Evolutionary conservation across 306 rosid species (phyloP).

Genomic region (Fragaria vesca): DNA sequence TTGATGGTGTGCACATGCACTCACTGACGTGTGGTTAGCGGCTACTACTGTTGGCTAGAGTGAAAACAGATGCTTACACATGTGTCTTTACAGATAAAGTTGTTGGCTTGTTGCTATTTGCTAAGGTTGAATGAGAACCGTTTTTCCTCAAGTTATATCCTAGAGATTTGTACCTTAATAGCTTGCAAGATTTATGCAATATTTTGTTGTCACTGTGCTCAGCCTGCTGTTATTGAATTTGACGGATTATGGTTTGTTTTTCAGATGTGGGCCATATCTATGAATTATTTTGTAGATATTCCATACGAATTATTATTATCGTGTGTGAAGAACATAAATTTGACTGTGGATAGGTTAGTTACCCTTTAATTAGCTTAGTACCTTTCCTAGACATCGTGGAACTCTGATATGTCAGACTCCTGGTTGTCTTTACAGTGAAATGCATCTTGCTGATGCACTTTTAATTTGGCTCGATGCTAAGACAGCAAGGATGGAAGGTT

Average conservation of each 20-base stretch:
- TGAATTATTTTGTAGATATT: constrained; percentile 40
- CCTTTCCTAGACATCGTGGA: background rate
- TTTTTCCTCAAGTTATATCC: background rate
- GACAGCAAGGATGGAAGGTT: constrained; percentile 37
- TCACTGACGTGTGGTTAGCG: background rate
- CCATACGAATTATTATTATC: constrained; percentile 52
- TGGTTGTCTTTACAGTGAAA: constrained; percentile 55
- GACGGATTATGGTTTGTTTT: constrained; percentile 23
- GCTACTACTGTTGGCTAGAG: constrained; percentile 6
- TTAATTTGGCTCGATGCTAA: constrained; percentile 60
- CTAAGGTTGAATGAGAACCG: background rate
- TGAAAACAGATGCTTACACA: background rate
- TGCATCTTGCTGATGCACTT: constrained; percentile 67
- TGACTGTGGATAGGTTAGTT: constrained; percentile 73
- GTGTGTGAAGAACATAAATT: constrained; percentile 50
- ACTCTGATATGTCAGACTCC: constrained; percentile 31
- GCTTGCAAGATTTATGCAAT: constrained; percentile 4
- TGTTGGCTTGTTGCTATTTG: background rate
- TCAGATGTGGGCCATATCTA: constrained; percentile 64
- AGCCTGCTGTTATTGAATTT: constrained; percentile 12
- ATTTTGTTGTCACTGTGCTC: background rate
- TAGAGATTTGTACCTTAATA: background rate
- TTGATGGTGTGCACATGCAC: background rate
- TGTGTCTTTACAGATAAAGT: background rate
- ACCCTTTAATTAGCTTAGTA: constrained; percentile 24